Percentiles rank a stretch among this genome's conserved stretches.
phyloP scores from a whole-genome alignment of 768 basidiomycete species.

The Lactifluus pinguis region DNA sequence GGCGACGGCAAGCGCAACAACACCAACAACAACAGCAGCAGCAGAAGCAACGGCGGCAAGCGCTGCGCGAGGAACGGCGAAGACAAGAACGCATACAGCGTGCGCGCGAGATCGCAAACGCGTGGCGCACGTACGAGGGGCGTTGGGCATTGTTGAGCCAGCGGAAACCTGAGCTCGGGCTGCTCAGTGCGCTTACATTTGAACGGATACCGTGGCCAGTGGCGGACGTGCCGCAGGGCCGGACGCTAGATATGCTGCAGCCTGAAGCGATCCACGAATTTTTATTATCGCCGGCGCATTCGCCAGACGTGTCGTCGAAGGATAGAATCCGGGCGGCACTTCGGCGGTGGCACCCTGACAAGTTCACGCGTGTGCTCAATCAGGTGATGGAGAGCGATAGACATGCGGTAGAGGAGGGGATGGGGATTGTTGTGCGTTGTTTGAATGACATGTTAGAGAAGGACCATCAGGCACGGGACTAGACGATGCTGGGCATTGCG shows the following conservation, averaged over 20 bases:
- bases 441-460: constrained; percentile 17
- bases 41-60: constrained; percentile 29
- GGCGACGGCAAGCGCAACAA: constrained; percentile 28
- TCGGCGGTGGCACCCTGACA: constrained; percentile 76
- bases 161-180: constrained; percentile 46
- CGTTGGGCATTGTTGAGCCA: constrained; percentile 48
- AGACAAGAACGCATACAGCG: constrained; percentile 34
- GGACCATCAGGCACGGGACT: background rate
- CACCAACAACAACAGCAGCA: constrained; percentile 30
- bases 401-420: constrained; percentile 47
- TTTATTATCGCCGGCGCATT: constrained; percentile 56
- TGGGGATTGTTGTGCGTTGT: constrained; percentile 53
- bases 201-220: constrained; percentile 66
- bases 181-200: constrained; percentile 42
- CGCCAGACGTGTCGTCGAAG: constrained; percentile 44
- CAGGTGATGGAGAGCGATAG: constrained; percentile 47
- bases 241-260: constrained; percentile 37
- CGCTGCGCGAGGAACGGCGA: constrained; percentile 39
- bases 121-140: constrained; percentile 30
- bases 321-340: constrained; percentile 60
- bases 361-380: constrained; percentile 49
- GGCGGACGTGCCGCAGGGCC: constrained; percentile 31
- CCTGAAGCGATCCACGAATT: constrained; percentile 45
- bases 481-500: constrained; percentile 7
- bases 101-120: constrained; percentile 28